Percentiles rank a stretch among this genome's conserved stretches.
phyloP scores from a whole-genome alignment of 2,329 filamentous ascomycete genomes.

The Aspergillus pseudoterreus region DNA sequence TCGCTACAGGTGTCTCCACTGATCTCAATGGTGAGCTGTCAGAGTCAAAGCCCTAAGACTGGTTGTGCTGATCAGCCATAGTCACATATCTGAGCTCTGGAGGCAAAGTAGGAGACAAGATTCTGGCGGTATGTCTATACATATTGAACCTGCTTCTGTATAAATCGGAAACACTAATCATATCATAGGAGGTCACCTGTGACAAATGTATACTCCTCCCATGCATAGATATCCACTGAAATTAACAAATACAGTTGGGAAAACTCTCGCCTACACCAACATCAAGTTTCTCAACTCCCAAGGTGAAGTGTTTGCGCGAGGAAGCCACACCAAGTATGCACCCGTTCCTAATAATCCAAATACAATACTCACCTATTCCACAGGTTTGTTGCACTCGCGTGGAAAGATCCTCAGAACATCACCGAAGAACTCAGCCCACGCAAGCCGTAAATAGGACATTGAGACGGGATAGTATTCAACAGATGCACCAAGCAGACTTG shows the following conservation, averaged over 20 bases:
- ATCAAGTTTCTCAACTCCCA: constrained; percentile 59
- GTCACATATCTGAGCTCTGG: constrained; percentile 64
- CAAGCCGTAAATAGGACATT: constrained; percentile 7
- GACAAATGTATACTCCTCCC: constrained; percentile 55
- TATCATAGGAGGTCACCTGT: constrained; percentile 53
- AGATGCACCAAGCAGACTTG: too few species aligned
- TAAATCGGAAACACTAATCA: constrained; percentile 12
- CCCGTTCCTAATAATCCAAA: background rate
- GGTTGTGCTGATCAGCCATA: constrained; percentile 5
- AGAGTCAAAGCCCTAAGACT: constrained; percentile 1
- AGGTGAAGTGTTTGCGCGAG: constrained; percentile 59
- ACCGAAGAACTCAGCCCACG: constrained; percentile 50
- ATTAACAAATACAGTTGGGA: constrained; percentile 49
- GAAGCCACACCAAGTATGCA: constrained; percentile 62
- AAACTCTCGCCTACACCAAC: constrained; percentile 61
- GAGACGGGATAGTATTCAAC: too few species aligned
- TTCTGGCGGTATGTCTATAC: constrained; percentile 46
- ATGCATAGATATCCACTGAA: background rate
- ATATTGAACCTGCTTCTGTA: background rate
- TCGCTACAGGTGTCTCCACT: constrained; percentile 64
- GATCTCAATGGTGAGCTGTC: constrained; percentile 53
- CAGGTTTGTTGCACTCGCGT: constrained; percentile 57
- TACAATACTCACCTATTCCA: background rate
- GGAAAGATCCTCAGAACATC: constrained; percentile 61
- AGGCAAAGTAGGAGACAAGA: constrained; percentile 59